phyloP scores from a whole-genome alignment of 108 stramenopile genomes.

The Aurantiochytrium sp. region DNA sequence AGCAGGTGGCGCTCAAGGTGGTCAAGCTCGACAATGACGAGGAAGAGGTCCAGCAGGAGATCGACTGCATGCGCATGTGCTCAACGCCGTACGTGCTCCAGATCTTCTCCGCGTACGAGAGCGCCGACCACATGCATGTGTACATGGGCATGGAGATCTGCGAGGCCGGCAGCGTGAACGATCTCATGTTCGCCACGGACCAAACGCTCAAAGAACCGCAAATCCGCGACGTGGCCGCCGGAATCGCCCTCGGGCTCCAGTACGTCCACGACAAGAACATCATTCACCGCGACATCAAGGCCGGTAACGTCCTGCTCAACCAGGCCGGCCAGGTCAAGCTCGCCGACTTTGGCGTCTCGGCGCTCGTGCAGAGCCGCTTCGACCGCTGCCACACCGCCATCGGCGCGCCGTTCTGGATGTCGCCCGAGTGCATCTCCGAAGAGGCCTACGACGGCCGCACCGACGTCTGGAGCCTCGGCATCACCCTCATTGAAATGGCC shows the following conservation, averaged over 20 bases:
- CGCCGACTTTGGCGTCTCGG: conserved; percentile 86
- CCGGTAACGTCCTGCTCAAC: conserved; percentile 84
- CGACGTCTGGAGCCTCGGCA: conserved; percentile 95
- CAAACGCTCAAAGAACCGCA: conserved; percentile 56
- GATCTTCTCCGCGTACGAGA: conserved; percentile 72
- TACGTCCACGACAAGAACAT: conserved; percentile 83
- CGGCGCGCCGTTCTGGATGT: conserved; percentile 99
- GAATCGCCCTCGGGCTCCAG: conserved; percentile 76
- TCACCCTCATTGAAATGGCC: conserved; percentile 94
- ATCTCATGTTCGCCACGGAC: conserved; percentile 71
- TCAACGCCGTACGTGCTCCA: conserved; percentile 77
- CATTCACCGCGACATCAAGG: conserved; percentile 91
- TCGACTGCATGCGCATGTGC: conserved; percentile 76
- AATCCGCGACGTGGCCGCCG: conserved; percentile 77
- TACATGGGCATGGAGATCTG: conserved; percentile 86
- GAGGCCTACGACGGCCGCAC: conserved; percentile 62
- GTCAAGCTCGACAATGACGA: conserved; percentile 61
- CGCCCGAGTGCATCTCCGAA: conserved; percentile 89
- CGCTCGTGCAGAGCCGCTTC: conserved; percentile 81
- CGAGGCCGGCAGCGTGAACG: conserved; percentile 74
- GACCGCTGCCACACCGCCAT: conserved; percentile 95
- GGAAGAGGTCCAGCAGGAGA: conserved; percentile 80
- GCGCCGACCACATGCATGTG: neutral
- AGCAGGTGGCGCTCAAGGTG: conserved; percentile 81
- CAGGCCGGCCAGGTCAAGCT: conserved; percentile 78